Conservation (phyloP, 2,329 filamentous ascomycete genomes). For the Phaeosphaeria sp. region DNA sequence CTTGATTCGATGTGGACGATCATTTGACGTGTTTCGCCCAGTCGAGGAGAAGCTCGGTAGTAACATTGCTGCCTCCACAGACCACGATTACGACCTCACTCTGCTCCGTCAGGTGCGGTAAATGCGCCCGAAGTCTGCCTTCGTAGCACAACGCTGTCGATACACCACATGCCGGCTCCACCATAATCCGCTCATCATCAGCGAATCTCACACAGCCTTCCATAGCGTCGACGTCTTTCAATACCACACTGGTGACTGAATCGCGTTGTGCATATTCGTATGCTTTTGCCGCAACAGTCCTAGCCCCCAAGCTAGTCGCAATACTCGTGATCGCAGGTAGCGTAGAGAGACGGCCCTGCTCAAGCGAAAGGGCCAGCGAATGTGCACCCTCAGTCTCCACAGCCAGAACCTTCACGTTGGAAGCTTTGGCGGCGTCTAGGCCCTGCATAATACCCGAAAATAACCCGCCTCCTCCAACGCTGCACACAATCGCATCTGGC, state of each 20-base stretch:
- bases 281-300: constrained; percentile 68
- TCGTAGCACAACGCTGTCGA: constrained; percentile 72
- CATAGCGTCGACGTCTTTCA: constrained; percentile 78
- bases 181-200: constrained; percentile 78
- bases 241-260: constrained; percentile 65
- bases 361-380: constrained; percentile 68
- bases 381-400: constrained; percentile 78
- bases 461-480: constrained; percentile 78
- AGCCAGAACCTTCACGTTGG: constrained; percentile 62
- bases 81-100: constrained; percentile 84
- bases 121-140: constrained; percentile 61
- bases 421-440: constrained; percentile 54
- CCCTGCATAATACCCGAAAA: constrained; percentile 76
- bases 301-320: constrained; percentile 74
- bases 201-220: constrained; percentile 76
- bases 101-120: constrained; percentile 59
- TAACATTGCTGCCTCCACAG: constrained; percentile 69
- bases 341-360: constrained; percentile 62
- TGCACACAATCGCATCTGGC: constrained; percentile 75
- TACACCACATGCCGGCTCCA: constrained; percentile 84
- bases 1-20: no score
- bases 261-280: constrained; percentile 64
- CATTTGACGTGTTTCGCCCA: constrained; percentile 6
- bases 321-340: constrained; percentile 75
- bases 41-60: constrained; percentile 38